Evolutionary conservation across 1,284 basidiomycete species (phyloP).

Genomic region (Ceratobasidium papillatum): DNA sequence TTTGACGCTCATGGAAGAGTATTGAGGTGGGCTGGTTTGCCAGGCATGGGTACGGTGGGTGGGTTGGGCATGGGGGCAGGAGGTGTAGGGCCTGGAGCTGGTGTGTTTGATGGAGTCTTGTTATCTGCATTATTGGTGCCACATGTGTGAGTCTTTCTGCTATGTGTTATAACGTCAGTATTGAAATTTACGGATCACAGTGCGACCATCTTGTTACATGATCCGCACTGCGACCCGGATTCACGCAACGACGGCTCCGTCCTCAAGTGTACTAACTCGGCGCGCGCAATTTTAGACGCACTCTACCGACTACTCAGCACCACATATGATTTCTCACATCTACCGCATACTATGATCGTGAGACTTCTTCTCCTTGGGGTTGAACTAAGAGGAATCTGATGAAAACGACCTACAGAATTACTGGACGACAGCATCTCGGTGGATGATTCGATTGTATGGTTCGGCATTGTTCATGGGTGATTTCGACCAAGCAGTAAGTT

Average conservation of each 20-base stretch:
- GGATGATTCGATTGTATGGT: constrained; percentile 37
- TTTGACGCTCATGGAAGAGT: constrained; percentile 27
- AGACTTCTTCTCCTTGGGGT: neutral
- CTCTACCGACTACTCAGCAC: constrained; percentile 34
- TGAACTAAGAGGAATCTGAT: neutral
- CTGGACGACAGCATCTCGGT: constrained; percentile 29
- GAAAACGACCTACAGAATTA: neutral
- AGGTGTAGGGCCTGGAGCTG: constrained; percentile 15
- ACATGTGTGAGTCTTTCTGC: constrained; percentile 38
- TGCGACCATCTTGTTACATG: constrained; percentile 44
- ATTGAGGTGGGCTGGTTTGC: constrained; percentile 20
- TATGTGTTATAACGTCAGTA: neutral
- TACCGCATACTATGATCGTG: constrained; percentile 28
- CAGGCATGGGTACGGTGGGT: neutral
- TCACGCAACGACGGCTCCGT: constrained; percentile 35
- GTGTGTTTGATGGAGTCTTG: constrained; percentile 34
- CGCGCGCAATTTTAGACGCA: constrained; percentile 28
- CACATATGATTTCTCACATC: constrained; percentile 34
- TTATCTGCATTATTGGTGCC: constrained; percentile 39
- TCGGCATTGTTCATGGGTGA: constrained; percentile 33
- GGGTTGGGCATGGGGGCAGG: neutral
- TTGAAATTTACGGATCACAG: constrained; percentile 1
- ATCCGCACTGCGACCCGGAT: constrained; percentile 40
- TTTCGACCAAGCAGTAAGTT: constrained; percentile 26
- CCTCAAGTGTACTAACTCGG: constrained; percentile 31